Percentiles rank a stretch among this genome's conserved stretches.
Conservation (phyloP, 257 asterid species). For the Anisodus tanguticus region DNA sequence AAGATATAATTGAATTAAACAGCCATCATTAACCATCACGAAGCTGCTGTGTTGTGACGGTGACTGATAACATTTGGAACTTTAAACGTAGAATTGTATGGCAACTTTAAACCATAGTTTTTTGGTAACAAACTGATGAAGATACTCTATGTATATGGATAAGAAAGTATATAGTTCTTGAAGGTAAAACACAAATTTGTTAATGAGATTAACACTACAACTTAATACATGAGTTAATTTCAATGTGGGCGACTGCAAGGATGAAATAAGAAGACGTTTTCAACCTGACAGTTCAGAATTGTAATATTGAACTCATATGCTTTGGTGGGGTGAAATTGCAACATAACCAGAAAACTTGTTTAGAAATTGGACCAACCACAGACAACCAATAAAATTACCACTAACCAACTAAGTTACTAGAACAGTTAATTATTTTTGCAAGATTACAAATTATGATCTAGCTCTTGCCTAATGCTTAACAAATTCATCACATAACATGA, state of each 20-base stretch:
- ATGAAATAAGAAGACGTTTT: background rate
- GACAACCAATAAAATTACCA: background rate
- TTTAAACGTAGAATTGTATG: background rate
- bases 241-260: background rate
- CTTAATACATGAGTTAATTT: slow-evolving; percentile 15
- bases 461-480: slow-evolving; percentile 13
- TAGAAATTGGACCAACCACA: background rate
- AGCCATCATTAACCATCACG: background rate
- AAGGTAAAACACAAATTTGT: slow-evolving; percentile 9
- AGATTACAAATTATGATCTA: background rate
- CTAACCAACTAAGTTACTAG: slow-evolving; percentile 25
- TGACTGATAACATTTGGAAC: slow-evolving; percentile 3
- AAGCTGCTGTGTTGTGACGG: background rate
- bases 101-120: background rate
- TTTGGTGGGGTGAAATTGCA: slow-evolving; percentile 8
- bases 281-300: slow-evolving; percentile 5
- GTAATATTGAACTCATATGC: background rate
- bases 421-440: slow-evolving; percentile 13
- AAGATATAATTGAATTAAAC: background rate
- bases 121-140: slow-evolving; percentile 17
- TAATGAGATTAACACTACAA: background rate
- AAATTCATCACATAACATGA: slow-evolving; percentile 14
- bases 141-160: background rate
- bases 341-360: slow-evolving; percentile 12
- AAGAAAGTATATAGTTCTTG: slow-evolving; percentile 10